phyloP scores from a whole-genome alignment of 1,139 yeast genomes.

The Yamadazyma triangularis region DNA sequence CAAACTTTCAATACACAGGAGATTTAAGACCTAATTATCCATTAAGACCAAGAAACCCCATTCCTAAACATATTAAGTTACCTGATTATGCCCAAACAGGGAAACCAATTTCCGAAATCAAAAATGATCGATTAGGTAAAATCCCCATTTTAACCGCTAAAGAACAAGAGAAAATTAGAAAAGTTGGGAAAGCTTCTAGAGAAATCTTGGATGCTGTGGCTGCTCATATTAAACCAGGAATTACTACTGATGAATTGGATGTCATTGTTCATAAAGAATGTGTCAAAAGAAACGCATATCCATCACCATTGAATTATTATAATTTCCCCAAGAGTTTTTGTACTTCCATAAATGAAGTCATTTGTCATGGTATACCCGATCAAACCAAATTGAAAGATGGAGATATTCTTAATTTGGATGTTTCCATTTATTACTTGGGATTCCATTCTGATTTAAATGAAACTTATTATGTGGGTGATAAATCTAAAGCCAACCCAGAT shows the following conservation, averaged over 20 bases:
- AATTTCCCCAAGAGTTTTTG: slow-evolving; percentile 91
- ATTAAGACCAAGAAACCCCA: slow-evolving; percentile 58
- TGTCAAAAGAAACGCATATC: slow-evolving; percentile 83
- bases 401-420: slow-evolving; percentile 87
- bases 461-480: slow-evolving; percentile 94
- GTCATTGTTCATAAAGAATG: slow-evolving; percentile 82
- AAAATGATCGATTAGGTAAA: slow-evolving; percentile 61
- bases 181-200: slow-evolving; percentile 74
- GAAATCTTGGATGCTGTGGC: slow-evolving; percentile 87
- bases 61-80: slow-evolving; percentile 64
- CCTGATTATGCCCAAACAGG: slow-evolving; percentile 90
- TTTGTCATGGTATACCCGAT: slow-evolving; percentile 97
- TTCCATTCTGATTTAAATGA: slow-evolving; percentile 93
- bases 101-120: slow-evolving; percentile 71
- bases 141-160: slow-evolving; percentile 59
- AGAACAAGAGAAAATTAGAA: slow-evolving; percentile 68
- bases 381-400: slow-evolving; percentile 82
- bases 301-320: slow-evolving; percentile 91
- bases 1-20: slow-evolving; percentile 71
- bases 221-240: slow-evolving; percentile 75
- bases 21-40: slow-evolving; percentile 77
- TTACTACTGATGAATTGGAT: slow-evolving; percentile 91
- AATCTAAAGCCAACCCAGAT: slow-evolving; percentile 69
- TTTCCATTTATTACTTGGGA: slow-evolving; percentile 79
- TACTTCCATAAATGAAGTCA: slow-evolving; percentile 88